Evolutionary conservation across 2,329 filamentous ascomycete genomes (phyloP).

Genomic region (Epichloe coenophiala): DNA sequence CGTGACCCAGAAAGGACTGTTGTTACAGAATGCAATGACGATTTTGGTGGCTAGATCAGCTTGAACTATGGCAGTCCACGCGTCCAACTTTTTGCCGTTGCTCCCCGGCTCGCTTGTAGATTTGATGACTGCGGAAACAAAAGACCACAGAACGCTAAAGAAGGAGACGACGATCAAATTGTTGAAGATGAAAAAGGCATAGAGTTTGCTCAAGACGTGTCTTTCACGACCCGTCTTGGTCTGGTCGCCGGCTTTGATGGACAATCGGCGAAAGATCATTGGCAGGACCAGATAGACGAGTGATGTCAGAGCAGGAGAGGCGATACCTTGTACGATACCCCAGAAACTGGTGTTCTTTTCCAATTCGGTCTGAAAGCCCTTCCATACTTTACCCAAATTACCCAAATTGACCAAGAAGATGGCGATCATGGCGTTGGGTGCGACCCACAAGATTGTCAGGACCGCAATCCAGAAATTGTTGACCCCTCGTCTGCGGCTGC

Average conservation of each 20-base stretch:
- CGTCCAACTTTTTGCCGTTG: constrained; percentile 35
- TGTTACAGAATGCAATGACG: constrained; percentile 62
- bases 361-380: constrained; percentile 55
- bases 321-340: constrained; percentile 85
- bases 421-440: constrained; percentile 85
- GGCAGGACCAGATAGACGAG: constrained; percentile 78
- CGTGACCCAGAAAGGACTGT: constrained; percentile 88
- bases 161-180: constrained; percentile 89
- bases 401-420: constrained; percentile 80
- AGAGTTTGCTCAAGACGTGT: constrained; percentile 82
- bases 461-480: constrained; percentile 76
- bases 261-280: constrained; percentile 78
- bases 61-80: constrained; percentile 55
- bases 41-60: constrained; percentile 49
- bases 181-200: constrained; percentile 95
- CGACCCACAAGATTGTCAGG: constrained; percentile 76
- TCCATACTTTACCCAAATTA: constrained; percentile 73
- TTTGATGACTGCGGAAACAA: constrained; percentile 51
- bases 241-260: constrained; percentile 70
- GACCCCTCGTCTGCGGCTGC: constrained; percentile 59
- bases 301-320: constrained; percentile 76
- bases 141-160: constrained; percentile 71
- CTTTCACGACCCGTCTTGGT: constrained; percentile 87
- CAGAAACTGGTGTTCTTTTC: constrained; percentile 51
- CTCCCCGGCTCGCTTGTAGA: constrained; percentile 26